A percentile compares a stretch with the other conserved stretches of the same genome.
These are phyloP conservation scores for Xylogone sp. DNA, from an alignment of 2,329 filamentous ascomycete genomes.

Conservation along the genomic window DNA sequence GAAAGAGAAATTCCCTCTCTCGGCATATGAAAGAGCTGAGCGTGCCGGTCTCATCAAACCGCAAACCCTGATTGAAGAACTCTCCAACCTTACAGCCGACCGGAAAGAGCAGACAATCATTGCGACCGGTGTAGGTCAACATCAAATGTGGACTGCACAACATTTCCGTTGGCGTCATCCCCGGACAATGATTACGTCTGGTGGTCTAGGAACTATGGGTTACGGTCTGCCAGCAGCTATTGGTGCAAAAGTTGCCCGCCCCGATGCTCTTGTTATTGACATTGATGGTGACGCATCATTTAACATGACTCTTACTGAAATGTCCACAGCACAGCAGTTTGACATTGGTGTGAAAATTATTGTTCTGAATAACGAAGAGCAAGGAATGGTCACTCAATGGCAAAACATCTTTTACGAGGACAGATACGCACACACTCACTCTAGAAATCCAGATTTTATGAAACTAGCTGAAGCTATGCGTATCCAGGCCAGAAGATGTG, in stretches of 20 bases:
- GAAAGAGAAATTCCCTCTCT: conserved; percentile 88
- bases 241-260: conserved; percentile 82
- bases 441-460: conserved; percentile 93
- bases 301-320: conserved; percentile 96
- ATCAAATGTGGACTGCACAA: conserved; percentile 98
- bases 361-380: conserved; percentile 93
- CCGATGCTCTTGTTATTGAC: conserved; percentile 66
- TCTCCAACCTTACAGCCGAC: conserved; percentile 77
- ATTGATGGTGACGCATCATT: conserved; percentile 99
- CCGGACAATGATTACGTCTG: conserved; percentile 92
- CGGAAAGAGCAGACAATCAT: conserved; percentile 85
- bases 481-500: conserved; percentile 68
- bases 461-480: conserved; percentile 91
- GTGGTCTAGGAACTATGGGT: conserved; percentile 94
- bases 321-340: conserved; percentile 90
- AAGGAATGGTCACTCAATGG: conserved; percentile 99
- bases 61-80: conserved; percentile 85
- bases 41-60: conserved; percentile 84
- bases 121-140: conserved; percentile 90
- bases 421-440: conserved; percentile 87
- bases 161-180: conserved; percentile 94
- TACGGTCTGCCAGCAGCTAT: conserved; percentile 93
- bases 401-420: conserved; percentile 97
- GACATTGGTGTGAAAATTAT: conserved; percentile 96
- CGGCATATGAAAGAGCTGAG: conserved; percentile 74